Percentiles rank a stretch among this genome's conserved stretches.
phyloP scores from a whole-genome alignment of 2,329 filamentous ascomycete genomes.

The Exophiala aquamarina region DNA sequence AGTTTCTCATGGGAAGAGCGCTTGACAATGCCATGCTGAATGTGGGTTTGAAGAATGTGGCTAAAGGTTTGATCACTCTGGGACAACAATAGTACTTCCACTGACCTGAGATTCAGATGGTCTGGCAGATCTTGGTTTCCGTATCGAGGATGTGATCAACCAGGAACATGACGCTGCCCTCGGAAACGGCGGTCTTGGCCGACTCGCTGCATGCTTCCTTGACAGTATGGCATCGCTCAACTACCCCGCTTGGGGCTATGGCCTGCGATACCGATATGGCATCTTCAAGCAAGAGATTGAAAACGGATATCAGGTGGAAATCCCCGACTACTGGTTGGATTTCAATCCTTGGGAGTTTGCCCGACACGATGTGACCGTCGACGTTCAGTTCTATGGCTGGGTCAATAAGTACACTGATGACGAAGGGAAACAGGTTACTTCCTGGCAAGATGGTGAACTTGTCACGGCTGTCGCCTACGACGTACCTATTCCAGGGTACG shows the following conservation, averaged over 20 bases:
- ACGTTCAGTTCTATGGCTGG: slow-evolving; percentile 77
- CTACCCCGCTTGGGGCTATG: slow-evolving; percentile 96
- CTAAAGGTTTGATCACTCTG: slow-evolving; percentile 61
- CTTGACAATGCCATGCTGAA: slow-evolving; percentile 99
- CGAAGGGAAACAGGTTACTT: slow-evolving; percentile 69
- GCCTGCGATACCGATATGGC: slow-evolving; percentile 89
- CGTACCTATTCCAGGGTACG: slow-evolving; percentile 86
- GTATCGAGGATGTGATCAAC: slow-evolving; percentile 89
- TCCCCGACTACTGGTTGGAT: slow-evolving; percentile 98
- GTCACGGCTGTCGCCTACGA: slow-evolving; percentile 93
- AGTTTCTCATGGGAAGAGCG: slow-evolving; percentile 95
- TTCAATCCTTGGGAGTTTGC: slow-evolving; percentile 99
- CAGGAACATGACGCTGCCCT: slow-evolving; percentile 96
- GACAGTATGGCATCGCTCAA: slow-evolving; percentile 94
- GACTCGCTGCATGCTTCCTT: slow-evolving; percentile 93
- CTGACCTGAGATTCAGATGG: slow-evolving; percentile 60
- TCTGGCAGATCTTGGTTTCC: slow-evolving; percentile 85
- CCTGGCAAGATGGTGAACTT: slow-evolving; percentile 91
- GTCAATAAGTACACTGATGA: slow-evolving; percentile 74
- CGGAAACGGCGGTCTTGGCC: slow-evolving; percentile 92
- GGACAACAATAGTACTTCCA: slow-evolving; percentile 12
- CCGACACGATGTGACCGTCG: slow-evolving; percentile 89
- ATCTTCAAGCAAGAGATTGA: slow-evolving; percentile 99
- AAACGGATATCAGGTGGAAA: slow-evolving; percentile 95
- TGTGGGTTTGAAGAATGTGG: slow-evolving; percentile 80